Evolutionary conservation across 495 filamentous ascomycete species (phyloP).

Genomic region (Podospora comata): DNA sequence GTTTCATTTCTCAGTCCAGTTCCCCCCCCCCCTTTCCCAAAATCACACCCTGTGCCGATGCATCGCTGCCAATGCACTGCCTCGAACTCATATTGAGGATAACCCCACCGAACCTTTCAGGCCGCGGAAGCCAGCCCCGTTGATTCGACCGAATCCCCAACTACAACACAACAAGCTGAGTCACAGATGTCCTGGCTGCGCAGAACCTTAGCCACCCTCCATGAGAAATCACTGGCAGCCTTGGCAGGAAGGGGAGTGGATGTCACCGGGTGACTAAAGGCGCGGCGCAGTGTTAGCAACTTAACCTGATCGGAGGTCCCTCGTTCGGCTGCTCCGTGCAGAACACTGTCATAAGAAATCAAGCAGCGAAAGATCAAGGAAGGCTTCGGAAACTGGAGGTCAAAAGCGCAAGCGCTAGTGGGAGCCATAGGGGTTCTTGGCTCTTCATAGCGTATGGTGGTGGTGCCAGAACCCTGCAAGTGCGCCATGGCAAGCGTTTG

Average conservation of each 20-base stretch:
- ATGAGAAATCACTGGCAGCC: neutral
- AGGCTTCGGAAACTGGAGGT: neutral
- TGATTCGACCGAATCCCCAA: neutral
- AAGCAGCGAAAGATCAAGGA: neutral
- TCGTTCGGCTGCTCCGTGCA: neutral
- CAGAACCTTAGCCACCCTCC: neutral
- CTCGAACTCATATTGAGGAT: slow-evolving; percentile 2
- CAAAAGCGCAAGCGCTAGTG: neutral
- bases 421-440: neutral
- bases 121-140: neutral
- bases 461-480: neutral
- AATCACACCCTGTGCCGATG: neutral
- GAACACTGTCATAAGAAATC: no score
- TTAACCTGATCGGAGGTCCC: neutral
- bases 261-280: neutral
- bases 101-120: neutral
- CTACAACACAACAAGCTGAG: neutral
- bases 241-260: neutral
- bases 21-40: neutral
- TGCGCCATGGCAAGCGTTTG: neutral
- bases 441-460: neutral
- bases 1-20: neutral
- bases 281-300: neutral
- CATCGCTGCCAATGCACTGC: slow-evolving; percentile 1
- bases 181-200: neutral